These are phyloP conservation scores for Fusarium liriodendri DNA, from an alignment of 2,329 filamentous ascomycete genomes.

Conservation along the genomic window DNA sequence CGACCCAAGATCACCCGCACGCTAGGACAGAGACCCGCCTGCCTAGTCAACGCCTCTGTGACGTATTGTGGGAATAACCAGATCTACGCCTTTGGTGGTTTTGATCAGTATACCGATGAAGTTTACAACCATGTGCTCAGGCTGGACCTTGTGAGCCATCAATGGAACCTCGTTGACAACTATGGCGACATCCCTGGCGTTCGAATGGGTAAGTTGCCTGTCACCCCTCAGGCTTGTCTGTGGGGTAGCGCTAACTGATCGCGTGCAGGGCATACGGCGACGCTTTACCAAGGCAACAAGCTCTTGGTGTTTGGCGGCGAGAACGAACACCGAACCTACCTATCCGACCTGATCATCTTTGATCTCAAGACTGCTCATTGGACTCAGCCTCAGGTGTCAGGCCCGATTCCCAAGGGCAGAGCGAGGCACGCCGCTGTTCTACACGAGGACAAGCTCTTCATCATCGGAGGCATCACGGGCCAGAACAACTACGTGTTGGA, in stretches of 20 bases:
- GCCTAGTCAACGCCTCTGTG: constrained; percentile 96
- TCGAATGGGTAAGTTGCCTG: constrained; percentile 81
- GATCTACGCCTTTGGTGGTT: constrained; percentile 98
- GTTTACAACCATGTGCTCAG: constrained; percentile 97
- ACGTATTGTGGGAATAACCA: constrained; percentile 98
- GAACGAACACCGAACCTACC: constrained; percentile 95
- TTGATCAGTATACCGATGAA: constrained; percentile 98
- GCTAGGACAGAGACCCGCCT: constrained; percentile 85
- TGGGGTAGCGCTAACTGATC: constrained; percentile 17
- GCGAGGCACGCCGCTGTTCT: constrained; percentile 94
- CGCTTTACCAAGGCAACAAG: constrained; percentile 92
- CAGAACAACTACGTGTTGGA: constrained; percentile 93
- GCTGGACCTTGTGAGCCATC: constrained; percentile 86
- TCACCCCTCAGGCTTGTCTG: neutral
- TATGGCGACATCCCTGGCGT: constrained; percentile 98
- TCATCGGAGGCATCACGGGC: constrained; percentile 94
- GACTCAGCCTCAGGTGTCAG: constrained; percentile 90
- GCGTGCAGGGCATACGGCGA: constrained; percentile 85
- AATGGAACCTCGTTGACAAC: constrained; percentile 97
- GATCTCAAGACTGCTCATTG: constrained; percentile 94
- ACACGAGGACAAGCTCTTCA: constrained; percentile 95
- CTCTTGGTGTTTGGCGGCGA: constrained; percentile 97
- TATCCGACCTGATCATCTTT: constrained; percentile 96
- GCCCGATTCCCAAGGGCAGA: constrained; percentile 87
- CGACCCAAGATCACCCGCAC: constrained; percentile 85